These are phyloP conservation scores for Quercus alba DNA, from an alignment of 306 rosid species.

Conservation along the genomic window DNA sequence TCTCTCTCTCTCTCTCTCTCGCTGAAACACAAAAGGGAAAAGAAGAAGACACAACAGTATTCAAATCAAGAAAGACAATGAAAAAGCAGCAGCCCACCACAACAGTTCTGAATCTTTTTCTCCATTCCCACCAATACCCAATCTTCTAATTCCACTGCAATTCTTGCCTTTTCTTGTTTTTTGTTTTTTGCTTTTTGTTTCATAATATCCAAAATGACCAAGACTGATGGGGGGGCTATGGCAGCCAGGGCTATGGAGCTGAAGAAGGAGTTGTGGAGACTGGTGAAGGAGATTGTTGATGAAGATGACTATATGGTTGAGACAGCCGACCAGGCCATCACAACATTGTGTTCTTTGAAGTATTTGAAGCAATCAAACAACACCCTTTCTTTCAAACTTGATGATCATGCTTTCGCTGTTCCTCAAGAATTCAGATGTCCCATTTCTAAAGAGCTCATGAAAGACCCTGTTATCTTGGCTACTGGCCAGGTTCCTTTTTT, in stretches of 20 bases:
- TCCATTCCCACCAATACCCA: too few species aligned
- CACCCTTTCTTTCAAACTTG: conserved; percentile 23
- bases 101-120: too few species aligned
- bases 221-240: conserved; percentile 2
- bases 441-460: conserved; percentile 69
- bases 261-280: conserved; percentile 43
- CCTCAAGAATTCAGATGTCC: conserved; percentile 73
- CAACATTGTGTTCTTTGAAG: conserved; percentile 45
- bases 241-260: conserved; percentile 26
- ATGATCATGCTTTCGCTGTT: conserved; percentile 7
- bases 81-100: too few species aligned
- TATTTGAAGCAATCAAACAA: conserved; percentile 13
- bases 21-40: too few species aligned
- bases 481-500: conserved; percentile 64
- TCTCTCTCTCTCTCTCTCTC: too few species aligned
- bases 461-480: conserved; percentile 71
- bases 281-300: conserved; percentile 45
- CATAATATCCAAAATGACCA: conserved; percentile 29
- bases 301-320: conserved; percentile 33
- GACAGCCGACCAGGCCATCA: conserved; percentile 48
- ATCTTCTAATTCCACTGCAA: background rate
- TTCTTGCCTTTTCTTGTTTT: background rate
- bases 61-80: too few species aligned
- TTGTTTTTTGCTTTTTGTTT: background rate
- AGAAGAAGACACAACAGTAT: too few species aligned